A percentile compares a stretch with the other conserved stretches of the same genome.
Evolutionary conservation across 495 filamentous ascomycete species (phyloP).

Genomic region (Podospora fimiseda): DNA sequence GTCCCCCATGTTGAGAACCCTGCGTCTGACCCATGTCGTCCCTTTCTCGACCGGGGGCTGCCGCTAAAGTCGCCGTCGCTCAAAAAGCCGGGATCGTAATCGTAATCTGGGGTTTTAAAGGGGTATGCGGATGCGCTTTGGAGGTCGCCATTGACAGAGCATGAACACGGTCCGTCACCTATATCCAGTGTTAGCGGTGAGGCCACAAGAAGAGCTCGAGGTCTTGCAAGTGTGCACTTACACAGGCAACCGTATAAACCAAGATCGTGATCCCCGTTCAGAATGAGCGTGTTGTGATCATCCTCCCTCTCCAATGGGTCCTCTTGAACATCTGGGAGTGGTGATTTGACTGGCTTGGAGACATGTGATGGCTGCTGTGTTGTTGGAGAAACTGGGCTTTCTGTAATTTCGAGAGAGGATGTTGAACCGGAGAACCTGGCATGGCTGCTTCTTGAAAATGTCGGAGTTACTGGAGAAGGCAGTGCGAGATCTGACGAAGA

Average conservation of each 20-base stretch:
- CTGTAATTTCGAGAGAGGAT: slow-evolving; percentile 45
- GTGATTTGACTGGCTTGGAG: slow-evolving; percentile 40
- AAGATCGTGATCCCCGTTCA: slow-evolving; percentile 24
- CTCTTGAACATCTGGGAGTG: slow-evolving; percentile 49
- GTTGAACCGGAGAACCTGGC: slow-evolving; percentile 49
- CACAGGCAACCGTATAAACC: slow-evolving; percentile 48
- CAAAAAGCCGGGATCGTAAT: slow-evolving; percentile 57
- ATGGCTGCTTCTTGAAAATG: slow-evolving; percentile 48
- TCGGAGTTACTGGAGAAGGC: slow-evolving; percentile 56
- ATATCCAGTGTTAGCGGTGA: too few relatives aligned
- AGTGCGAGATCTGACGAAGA: slow-evolving; percentile 53
- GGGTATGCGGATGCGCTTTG: slow-evolving; percentile 33
- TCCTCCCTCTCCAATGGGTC: slow-evolving; percentile 49
- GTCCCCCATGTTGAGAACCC: slow-evolving; percentile 58
- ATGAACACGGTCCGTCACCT: slow-evolving; percentile 44
- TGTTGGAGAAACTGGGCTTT: slow-evolving; percentile 42
- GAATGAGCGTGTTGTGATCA: slow-evolving; percentile 48
- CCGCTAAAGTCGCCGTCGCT: slow-evolving; percentile 53
- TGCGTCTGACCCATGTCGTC: slow-evolving; percentile 57
- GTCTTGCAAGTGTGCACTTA: slow-evolving; percentile 31
- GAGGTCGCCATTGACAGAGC: slow-evolving; percentile 34
- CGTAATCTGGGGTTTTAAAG: slow-evolving; percentile 29
- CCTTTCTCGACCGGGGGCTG: slow-evolving; percentile 47
- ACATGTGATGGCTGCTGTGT: slow-evolving; percentile 30
- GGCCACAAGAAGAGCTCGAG: too few relatives aligned